A percentile compares a stretch with the other conserved stretches of the same genome.
phyloP scores from a whole-genome alignment of 495 filamentous ascomycete genomes.

The Choiromyces venosus region DNA sequence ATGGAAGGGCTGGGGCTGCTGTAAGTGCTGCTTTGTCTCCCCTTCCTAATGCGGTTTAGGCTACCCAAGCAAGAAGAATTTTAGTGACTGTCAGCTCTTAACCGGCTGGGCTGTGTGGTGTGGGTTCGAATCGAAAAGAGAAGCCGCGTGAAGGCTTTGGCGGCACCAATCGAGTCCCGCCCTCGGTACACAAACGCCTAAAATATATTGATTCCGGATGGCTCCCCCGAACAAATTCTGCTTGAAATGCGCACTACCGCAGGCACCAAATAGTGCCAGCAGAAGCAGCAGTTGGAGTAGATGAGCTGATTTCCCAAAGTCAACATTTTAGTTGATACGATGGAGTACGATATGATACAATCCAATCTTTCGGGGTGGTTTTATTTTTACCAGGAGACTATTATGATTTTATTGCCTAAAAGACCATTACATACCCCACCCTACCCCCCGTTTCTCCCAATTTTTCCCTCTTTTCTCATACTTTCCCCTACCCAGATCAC shows the following conservation, averaged over 20 bases:
- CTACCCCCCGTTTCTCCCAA: not conserved
- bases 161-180: not conserved
- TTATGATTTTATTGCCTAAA: too few relatives aligned
- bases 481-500: not conserved
- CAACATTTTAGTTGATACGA: too few relatives aligned
- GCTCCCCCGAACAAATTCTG: not conserved
- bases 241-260: not conserved
- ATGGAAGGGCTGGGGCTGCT: not conserved
- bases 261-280: not conserved
- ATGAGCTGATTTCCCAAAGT: too few relatives aligned
- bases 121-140: not conserved
- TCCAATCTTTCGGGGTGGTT: too few relatives aligned
- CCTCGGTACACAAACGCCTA: not conserved
- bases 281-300: not conserved
- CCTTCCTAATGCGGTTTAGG: not conserved
- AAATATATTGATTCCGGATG: not conserved
- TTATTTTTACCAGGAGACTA: not conserved
- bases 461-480: not conserved
- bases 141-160: not conserved
- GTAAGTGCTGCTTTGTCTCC: not conserved
- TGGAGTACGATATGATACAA: too few relatives aligned
- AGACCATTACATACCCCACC: too few relatives aligned
- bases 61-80: not conserved
- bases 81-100: not conserved
- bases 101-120: not conserved